phyloP scores from a whole-genome alignment of 345 rosid genomes.

The Bruguiera sexangula region DNA sequence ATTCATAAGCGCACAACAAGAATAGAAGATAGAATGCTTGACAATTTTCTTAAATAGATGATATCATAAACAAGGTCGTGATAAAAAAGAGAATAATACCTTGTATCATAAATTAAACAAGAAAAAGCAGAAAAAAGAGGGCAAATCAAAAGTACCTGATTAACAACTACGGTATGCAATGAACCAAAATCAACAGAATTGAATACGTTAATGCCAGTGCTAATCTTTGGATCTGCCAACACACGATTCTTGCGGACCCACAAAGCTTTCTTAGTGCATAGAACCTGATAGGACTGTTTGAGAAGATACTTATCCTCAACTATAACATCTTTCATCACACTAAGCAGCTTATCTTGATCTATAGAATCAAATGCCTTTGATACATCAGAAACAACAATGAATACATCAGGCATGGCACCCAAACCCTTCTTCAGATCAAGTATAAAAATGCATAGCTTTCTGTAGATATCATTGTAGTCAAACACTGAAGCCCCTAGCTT shows the following conservation, averaged over 20 bases:
- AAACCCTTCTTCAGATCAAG: constrained; percentile 47
- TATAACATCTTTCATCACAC: constrained; percentile 48
- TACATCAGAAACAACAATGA: constrained; percentile 74
- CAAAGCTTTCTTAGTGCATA: constrained; percentile 40
- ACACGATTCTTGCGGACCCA: constrained; percentile 40
- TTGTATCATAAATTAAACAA: background rate
- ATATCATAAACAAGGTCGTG: background rate
- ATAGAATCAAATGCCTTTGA: constrained; percentile 81
- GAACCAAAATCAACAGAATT: constrained; percentile 38
- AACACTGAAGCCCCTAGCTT: constrained; percentile 74
- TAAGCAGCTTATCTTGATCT: constrained; percentile 61
- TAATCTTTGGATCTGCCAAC: constrained; percentile 24
- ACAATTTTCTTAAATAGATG: no score
- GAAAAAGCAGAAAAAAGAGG: background rate
- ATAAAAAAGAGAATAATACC: background rate
- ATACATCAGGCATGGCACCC: constrained; percentile 42
- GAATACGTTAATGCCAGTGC: constrained; percentile 27
- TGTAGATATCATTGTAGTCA: constrained; percentile 78
- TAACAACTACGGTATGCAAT: constrained; percentile 42
- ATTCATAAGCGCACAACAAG: no score
- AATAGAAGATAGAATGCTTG: no score
- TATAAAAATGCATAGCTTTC: constrained; percentile 58
- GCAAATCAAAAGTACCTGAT: constrained; percentile 44
- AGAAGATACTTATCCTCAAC: constrained; percentile 44
- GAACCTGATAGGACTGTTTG: constrained; percentile 44